Percentiles rank a stretch among this genome's conserved stretches.
phyloP scores from a whole-genome alignment of 2,329 filamentous ascomycete species.

The Didymella lethalis region DNA sequence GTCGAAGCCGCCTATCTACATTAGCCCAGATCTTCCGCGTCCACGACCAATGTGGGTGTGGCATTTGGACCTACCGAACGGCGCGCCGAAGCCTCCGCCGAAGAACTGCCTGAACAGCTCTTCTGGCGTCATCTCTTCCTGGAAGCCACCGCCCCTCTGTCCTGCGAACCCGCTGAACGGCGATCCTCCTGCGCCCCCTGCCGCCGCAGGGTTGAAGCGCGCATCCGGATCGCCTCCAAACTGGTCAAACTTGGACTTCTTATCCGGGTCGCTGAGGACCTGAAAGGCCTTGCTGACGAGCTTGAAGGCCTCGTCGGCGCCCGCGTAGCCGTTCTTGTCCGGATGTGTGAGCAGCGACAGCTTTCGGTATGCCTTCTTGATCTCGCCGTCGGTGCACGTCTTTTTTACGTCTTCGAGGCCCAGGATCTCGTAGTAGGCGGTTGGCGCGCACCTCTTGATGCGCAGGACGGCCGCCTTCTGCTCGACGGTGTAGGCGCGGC shows the following conservation, averaged over 20 bases:
- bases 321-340: conserved; percentile 96
- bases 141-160: conserved; percentile 71
- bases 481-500: conserved; percentile 82
- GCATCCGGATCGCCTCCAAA: conserved; percentile 93
- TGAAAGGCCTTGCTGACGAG: conserved; percentile 95
- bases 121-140: conserved; percentile 93
- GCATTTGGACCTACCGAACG: conserved; percentile 64
- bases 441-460: conserved; percentile 82
- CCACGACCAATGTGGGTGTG: conserved; percentile 17
- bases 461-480: conserved; percentile 91
- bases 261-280: conserved; percentile 90
- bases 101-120: conserved; percentile 98
- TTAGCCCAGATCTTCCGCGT: conserved; percentile 16
- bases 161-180: conserved; percentile 70
- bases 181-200: conserved; percentile 56
- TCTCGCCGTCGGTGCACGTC: conserved; percentile 78
- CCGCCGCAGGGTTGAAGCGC: conserved; percentile 72
- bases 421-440: conserved; percentile 95
- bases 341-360: conserved; percentile 93
- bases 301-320: conserved; percentile 98
- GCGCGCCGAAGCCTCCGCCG: conserved; percentile 73
- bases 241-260: conserved; percentile 85
- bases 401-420: conserved; percentile 70
- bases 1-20: conserved; percentile 67
- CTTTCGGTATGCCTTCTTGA: conserved; percentile 98